These are phyloP conservation scores for Aureobasidium namibiae DNA, from an alignment of 2,329 filamentous ascomycete species.

Conservation along the genomic window DNA sequence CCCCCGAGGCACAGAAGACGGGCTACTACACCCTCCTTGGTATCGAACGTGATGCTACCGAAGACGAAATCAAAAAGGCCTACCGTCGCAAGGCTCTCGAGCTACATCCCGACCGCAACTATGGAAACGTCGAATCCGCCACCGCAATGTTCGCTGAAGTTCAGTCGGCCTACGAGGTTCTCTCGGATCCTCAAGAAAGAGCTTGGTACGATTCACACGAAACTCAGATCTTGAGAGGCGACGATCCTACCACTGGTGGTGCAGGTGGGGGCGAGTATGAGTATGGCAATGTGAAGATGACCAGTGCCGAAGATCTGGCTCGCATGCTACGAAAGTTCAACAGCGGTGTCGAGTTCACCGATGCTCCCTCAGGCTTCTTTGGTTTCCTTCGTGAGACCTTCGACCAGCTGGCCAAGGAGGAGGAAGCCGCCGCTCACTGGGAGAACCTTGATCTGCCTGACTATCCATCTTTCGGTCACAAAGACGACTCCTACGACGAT, in stretches of 20 bases:
- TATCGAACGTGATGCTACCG: slow-evolving; percentile 62
- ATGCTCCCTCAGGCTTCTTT: slow-evolving; percentile 77
- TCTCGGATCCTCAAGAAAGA: slow-evolving; percentile 90
- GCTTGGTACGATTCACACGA: slow-evolving; percentile 97
- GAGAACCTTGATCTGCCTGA: slow-evolving; percentile 52
- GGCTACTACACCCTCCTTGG: slow-evolving; percentile 82
- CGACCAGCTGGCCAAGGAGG: slow-evolving; percentile 69
- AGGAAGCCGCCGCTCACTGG: slow-evolving; percentile 65
- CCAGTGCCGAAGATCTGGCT: slow-evolving; percentile 71
- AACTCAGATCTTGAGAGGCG: slow-evolving; percentile 68
- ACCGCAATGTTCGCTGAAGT: slow-evolving; percentile 85
- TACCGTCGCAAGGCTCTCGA: slow-evolving; percentile 88
- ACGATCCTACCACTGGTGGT: slow-evolving; percentile 38
- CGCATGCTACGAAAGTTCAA: slow-evolving; percentile 73
- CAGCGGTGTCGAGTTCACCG: slow-evolving; percentile 67
- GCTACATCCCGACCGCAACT: slow-evolving; percentile 90
- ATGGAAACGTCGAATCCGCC: slow-evolving; percentile 72
- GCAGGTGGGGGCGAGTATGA: slow-evolving; percentile 46
- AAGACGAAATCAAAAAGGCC: slow-evolving; percentile 91
- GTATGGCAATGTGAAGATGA: slow-evolving; percentile 63
- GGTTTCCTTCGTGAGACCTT: slow-evolving; percentile 71
- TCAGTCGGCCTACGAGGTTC: slow-evolving; percentile 88
- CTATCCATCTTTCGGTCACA: slow-evolving; percentile 77
- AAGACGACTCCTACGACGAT: slow-evolving; percentile 66
- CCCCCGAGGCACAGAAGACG: slow-evolving; percentile 46